Conservation (phyloP, 2,329 filamentous ascomycete genomes). For the Meredithiella fracta region DNA sequence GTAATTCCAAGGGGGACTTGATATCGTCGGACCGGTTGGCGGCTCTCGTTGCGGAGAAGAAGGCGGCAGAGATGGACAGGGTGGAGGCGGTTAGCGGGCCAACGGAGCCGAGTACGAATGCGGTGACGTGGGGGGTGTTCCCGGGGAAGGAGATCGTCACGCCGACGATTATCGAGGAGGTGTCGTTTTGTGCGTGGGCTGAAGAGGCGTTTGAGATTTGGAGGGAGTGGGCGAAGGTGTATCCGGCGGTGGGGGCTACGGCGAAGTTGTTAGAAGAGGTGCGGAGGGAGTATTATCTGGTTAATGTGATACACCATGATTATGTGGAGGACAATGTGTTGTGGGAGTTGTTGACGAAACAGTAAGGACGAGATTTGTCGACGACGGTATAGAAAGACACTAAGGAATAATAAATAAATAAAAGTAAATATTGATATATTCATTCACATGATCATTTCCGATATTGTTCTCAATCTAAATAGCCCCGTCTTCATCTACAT, state of each 20-base stretch:
- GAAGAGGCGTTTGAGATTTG: constrained; percentile 96
- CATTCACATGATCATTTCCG: background rate
- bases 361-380: background rate
- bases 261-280: constrained; percentile 53
- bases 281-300: constrained; percentile 63
- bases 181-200: constrained; percentile 83
- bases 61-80: constrained; percentile 17
- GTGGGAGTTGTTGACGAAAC: constrained; percentile 44
- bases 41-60: constrained; percentile 5
- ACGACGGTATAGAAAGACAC: background rate
- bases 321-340: constrained; percentile 54
- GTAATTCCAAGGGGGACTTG: constrained; percentile 63
- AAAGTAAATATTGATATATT: background rate
- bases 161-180: constrained; percentile 89
- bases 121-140: constrained; percentile 94
- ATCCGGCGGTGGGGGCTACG: constrained; percentile 55
- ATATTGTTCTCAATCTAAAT: constrained; percentile 1
- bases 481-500: constrained; percentile 8
- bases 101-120: constrained; percentile 51
- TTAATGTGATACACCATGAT: constrained; percentile 77
- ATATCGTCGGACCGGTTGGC: constrained; percentile 41
- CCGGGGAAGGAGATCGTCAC: constrained; percentile 91
- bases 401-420: background rate
- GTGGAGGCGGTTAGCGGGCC: constrained; percentile 16
- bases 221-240: constrained; percentile 83